These are phyloP conservation scores for Cylindrotheca closterium DNA, from an alignment of 108 stramenopile genomes.

Conservation along the genomic window DNA sequence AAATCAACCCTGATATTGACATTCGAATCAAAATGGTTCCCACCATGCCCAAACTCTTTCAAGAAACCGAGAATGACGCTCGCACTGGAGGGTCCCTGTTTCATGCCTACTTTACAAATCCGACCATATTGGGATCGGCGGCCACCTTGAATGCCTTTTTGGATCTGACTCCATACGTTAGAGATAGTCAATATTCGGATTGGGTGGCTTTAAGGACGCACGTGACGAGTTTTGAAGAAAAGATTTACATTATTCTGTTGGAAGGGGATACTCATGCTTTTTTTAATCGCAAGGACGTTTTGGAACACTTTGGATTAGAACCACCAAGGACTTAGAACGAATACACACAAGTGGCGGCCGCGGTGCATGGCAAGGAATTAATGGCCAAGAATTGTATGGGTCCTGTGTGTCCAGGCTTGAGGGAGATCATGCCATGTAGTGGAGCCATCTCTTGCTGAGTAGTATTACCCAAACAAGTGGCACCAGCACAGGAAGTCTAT, in stretches of 20 bases:
- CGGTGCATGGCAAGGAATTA: slow-evolving; percentile 22
- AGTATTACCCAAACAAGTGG: slow-evolving; percentile 37
- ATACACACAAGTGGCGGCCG: slow-evolving; percentile 33
- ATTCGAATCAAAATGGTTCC: too few species aligned
- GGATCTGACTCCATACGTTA: too few species aligned
- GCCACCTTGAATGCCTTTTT: too few species aligned
- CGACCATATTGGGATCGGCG: too few species aligned
- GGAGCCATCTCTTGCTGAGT: slow-evolving; percentile 24
- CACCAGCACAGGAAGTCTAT: slow-evolving; percentile 24
- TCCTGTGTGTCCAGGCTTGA: slow-evolving; percentile 22
- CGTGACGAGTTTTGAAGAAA: too few species aligned
- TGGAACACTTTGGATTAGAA: slow-evolving; percentile 20
- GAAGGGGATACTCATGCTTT: slow-evolving; percentile 35
- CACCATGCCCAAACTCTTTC: too few species aligned
- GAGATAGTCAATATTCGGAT: too few species aligned
- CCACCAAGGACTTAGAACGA: slow-evolving; percentile 44
- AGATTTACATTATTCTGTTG: slow-evolving; percentile 25
- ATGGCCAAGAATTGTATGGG: slow-evolving; percentile 19
- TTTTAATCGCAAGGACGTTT: slow-evolving; percentile 39
- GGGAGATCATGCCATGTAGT: slow-evolving; percentile 16
- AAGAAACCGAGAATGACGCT: too few species aligned
- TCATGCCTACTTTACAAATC: too few species aligned
- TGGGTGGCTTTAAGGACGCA: too few species aligned
- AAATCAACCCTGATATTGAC: too few species aligned
- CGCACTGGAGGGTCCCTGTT: too few species aligned